Percentiles rank a stretch among this genome's conserved stretches.
These are phyloP conservation scores for Colletotrichum sublineola DNA, from an alignment of 2,329 filamentous ascomycete genomes.

Conservation along the genomic window DNA sequence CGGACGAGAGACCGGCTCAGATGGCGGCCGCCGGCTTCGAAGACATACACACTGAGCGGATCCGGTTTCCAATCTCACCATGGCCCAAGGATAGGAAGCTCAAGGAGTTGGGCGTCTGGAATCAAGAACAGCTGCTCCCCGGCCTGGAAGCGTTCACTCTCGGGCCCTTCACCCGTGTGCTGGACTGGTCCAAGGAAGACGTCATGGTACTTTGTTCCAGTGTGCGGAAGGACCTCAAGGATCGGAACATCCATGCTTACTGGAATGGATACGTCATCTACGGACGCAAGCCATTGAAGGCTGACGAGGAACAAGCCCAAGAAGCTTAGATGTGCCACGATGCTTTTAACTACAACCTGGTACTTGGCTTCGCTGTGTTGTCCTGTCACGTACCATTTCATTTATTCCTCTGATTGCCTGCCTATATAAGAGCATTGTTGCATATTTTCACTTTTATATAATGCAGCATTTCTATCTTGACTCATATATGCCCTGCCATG, in stretches of 20 bases:
- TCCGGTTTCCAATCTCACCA: slow-evolving; percentile 49
- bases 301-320: not conserved
- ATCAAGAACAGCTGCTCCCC: slow-evolving; percentile 41
- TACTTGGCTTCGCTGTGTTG: too few relatives aligned
- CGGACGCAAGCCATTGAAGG: slow-evolving; percentile 17
- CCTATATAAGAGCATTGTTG: too few relatives aligned
- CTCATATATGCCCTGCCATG: too few relatives aligned
- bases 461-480: too few relatives aligned
- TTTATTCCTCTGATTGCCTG: too few relatives aligned
- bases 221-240: slow-evolving; percentile 44
- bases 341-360: too few relatives aligned
- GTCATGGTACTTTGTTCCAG: slow-evolving; percentile 45
- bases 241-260: slow-evolving; percentile 47
- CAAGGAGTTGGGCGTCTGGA: slow-evolving; percentile 46
- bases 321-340: too few relatives aligned
- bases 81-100: slow-evolving; percentile 50
- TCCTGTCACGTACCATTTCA: too few relatives aligned
- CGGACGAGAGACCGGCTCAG: not conserved
- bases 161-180: slow-evolving; percentile 47
- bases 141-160: slow-evolving; percentile 49
- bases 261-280: slow-evolving; percentile 49
- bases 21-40: slow-evolving; percentile 46
- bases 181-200: slow-evolving; percentile 47
- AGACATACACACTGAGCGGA: slow-evolving; percentile 47
- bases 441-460: too few relatives aligned